phyloP scores from a whole-genome alignment of 768 basidiomycete genomes.

The Suillus paluster region DNA sequence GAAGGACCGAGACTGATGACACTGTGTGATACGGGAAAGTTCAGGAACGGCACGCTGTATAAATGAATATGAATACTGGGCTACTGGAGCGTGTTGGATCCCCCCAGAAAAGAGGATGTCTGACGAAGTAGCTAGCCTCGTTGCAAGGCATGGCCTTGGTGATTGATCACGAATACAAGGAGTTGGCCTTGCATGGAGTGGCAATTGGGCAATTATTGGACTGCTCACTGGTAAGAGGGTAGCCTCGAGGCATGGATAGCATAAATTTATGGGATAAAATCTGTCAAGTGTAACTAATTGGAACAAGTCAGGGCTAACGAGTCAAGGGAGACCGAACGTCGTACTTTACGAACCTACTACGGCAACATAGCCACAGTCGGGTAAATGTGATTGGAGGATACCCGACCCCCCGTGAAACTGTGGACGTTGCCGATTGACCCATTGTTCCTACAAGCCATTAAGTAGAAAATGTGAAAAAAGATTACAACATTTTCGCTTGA shows the following conservation, averaged over 20 bases:
- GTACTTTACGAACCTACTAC: background rate
- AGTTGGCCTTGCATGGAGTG: background rate
- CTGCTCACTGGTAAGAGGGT: background rate
- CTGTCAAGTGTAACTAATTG: background rate
- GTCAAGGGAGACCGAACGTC: background rate
- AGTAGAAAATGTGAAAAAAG: too few species aligned
- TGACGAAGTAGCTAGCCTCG: conserved; percentile 10
- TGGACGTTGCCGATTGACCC: too few species aligned
- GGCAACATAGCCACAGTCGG: conserved; percentile 9
- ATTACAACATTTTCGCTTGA: too few species aligned
- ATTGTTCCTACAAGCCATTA: too few species aligned
- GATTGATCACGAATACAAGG: conserved; percentile 2
- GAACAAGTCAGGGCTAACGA: conserved; percentile 1
- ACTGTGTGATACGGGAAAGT: conserved; percentile 1
- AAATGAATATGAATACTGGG: background rate
- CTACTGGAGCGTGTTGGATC: background rate
- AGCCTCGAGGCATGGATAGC: conserved; percentile 1
- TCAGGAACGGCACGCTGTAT: conserved; percentile 6
- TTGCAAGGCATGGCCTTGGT: conserved; percentile 2
- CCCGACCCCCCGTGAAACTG: too few species aligned
- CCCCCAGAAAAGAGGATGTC: conserved; percentile 9
- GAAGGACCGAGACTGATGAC: conserved; percentile 1
- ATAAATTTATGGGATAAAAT: background rate
- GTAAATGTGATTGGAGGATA: too few species aligned
- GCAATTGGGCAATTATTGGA: background rate